Evolutionary conservation across 805 yeast species (phyloP).

Genomic region (Candida pini): DNA sequence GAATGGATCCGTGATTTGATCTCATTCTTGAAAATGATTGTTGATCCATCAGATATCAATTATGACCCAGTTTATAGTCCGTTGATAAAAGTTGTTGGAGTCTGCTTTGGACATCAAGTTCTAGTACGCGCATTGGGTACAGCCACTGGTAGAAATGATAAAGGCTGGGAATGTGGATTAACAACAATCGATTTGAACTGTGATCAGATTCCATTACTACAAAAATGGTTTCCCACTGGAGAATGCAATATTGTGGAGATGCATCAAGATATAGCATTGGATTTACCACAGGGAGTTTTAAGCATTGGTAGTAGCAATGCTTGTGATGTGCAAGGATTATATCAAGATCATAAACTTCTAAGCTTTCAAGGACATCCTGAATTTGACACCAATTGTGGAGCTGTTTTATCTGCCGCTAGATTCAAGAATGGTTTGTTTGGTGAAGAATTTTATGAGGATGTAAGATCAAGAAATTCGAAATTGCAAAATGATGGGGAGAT

Average conservation of each 20-base stretch:
- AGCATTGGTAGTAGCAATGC: slow-evolving; percentile 49
- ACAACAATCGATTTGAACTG: slow-evolving; percentile 41
- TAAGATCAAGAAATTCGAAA: slow-evolving; percentile 1
- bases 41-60: slow-evolving; percentile 12
- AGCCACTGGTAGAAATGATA: slow-evolving; percentile 47
- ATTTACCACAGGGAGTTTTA: slow-evolving; percentile 18
- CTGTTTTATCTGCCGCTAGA: slow-evolving; percentile 4
- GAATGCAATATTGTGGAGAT: slow-evolving; percentile 42
- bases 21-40: slow-evolving; percentile 25
- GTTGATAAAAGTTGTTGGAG: slow-evolving; percentile 60
- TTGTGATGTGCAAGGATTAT: slow-evolving; percentile 66
- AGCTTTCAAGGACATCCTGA: slow-evolving; percentile 93
- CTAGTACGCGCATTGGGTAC: slow-evolving; percentile 63
- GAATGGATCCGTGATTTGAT: slow-evolving; percentile 39
- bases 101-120: slow-evolving; percentile 88
- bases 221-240: slow-evolving; percentile 3
- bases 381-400: slow-evolving; percentile 38
- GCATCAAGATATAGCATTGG: slow-evolving; percentile 46
- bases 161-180: slow-evolving; percentile 74
- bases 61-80: no score
- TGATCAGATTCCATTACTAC: slow-evolving; percentile 22
- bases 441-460: slow-evolving; percentile 4
- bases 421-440: slow-evolving; percentile 6
- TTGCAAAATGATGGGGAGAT: slow-evolving; percentile 5
- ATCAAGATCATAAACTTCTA: slow-evolving; percentile 43